Percentiles rank a stretch among this genome's conserved stretches.
Evolutionary conservation across 768 basidiomycete genomes (phyloP).

Genomic region (Lactarius hatsudake): DNA sequence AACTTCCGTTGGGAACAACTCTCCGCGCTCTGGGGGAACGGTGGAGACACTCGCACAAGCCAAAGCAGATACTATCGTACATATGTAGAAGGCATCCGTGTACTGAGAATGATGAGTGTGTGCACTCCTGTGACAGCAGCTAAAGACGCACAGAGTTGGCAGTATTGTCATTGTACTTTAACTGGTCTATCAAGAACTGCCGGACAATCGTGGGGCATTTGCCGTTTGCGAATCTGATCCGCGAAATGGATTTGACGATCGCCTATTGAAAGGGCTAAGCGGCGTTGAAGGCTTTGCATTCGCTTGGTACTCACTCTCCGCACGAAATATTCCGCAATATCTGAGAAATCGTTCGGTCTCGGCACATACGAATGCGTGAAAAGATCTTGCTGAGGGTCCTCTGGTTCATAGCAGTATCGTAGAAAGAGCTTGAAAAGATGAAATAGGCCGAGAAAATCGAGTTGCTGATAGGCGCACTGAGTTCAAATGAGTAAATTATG

Average conservation of each 20-base stretch:
- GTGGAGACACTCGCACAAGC: slow-evolving; percentile 77
- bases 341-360: slow-evolving; percentile 90
- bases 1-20: slow-evolving; percentile 66
- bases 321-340: slow-evolving; percentile 90
- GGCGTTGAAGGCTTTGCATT: background rate
- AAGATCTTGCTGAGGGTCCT: slow-evolving; percentile 76
- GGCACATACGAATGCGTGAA: slow-evolving; percentile 91
- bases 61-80: slow-evolving; percentile 77
- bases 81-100: slow-evolving; percentile 88
- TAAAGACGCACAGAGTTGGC: slow-evolving; percentile 66
- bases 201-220: slow-evolving; percentile 84
- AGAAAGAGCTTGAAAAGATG: slow-evolving; percentile 95
- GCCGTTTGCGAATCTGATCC: slow-evolving; percentile 82
- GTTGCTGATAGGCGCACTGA: slow-evolving; percentile 78
- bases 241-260: slow-evolving; percentile 77
- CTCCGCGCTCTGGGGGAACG: slow-evolving; percentile 76
- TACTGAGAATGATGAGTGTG: slow-evolving; percentile 48
- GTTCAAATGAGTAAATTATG: slow-evolving; percentile 20
- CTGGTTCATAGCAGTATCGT: slow-evolving; percentile 85
- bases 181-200: slow-evolving; percentile 84
- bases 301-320: slow-evolving; percentile 63
- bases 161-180: slow-evolving; percentile 96
- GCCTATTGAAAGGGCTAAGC: slow-evolving; percentile 43
- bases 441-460: slow-evolving; percentile 90
- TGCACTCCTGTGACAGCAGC: slow-evolving; percentile 15